These are phyloP conservation scores for Trichosanthes truncata DNA, from an alignment of 306 rosid genomes.

Conservation along the genomic window DNA sequence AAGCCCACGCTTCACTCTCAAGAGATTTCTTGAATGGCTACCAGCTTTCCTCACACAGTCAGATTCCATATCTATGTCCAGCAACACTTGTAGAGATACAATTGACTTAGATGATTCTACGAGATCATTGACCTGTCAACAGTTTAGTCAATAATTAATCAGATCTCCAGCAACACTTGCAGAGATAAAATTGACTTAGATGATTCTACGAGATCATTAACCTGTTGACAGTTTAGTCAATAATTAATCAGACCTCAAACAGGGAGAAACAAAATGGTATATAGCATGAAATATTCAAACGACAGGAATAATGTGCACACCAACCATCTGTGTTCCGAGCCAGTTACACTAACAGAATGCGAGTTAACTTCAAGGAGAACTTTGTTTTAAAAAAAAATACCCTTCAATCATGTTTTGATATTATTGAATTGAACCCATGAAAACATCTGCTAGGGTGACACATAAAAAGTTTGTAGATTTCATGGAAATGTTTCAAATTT, in stretches of 20 bases:
- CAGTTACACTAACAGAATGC: background rate
- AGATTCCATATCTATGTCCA: slow-evolving; percentile 55
- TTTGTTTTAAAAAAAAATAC: background rate
- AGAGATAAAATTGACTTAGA: slow-evolving; percentile 57
- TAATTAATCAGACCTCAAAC: slow-evolving; percentile 14
- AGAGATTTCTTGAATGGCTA: slow-evolving; percentile 78
- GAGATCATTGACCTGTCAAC: slow-evolving; percentile 61
- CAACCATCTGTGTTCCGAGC: background rate
- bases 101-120: slow-evolving; percentile 65
- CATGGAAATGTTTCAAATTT: background rate
- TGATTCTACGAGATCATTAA: slow-evolving; percentile 65
- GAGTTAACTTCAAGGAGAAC: background rate
- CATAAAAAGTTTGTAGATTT: background rate
- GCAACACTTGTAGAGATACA: slow-evolving; percentile 39
- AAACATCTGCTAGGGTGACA: background rate
- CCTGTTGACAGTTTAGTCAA: slow-evolving; percentile 29
- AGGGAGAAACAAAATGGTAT: background rate
- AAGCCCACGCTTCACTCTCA: slow-evolving; percentile 84
- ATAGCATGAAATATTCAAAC: background rate
- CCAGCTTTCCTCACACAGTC: slow-evolving; percentile 48
- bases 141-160: background rate
- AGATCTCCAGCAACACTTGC: slow-evolving; percentile 55
- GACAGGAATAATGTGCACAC: background rate
- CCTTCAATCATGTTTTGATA: background rate
- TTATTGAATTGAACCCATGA: background rate